Base-by-base conservation (phyloP, 345 rosid genomes). In the Laguncularia racemosa region DNA sequence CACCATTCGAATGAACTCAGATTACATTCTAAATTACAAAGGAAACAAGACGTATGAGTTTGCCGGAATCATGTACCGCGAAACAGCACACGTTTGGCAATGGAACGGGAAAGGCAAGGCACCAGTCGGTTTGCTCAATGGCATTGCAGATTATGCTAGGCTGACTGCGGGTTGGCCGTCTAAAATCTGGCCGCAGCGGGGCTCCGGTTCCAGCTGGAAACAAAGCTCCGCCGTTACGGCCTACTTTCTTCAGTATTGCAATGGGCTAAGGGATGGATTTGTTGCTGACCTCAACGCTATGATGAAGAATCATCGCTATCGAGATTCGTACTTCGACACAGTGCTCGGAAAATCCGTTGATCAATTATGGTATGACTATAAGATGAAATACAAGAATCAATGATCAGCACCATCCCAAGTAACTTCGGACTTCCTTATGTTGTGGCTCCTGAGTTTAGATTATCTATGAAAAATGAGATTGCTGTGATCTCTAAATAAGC, bases 181-280 rank as follows among this genome's bases (percentile, higher is more conserved):
- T 16, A 14, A 14, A 3, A 48, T 12, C 23, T 56, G 59, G 59
- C 21, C 48, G 12, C 13, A 38, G 59, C 49, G 44, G 53, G 60
- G 48, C 0, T 55, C 67, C 4, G 67, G 67, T 4, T 63, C 53
- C 17, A 54, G 60, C 40, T 63, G 67, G 67, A 48, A 48, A 28
- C 38, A 55, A 0, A 59, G 60, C 8, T 38, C 54, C 20, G 59
- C 46, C 0, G 47, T 48, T n/a, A 63, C 67, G n/a, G 55, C 67
- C 12, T 63, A 55, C 45, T 63, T 63, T 17, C 67, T 63, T 6
- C 53, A 63, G 43, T 63, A 63, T 53, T 55, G 60, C 48, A 33
- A 28, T 33, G 53, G n/a, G 26, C 53, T 63, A 0, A 12, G 33
- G 59, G 40, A 18, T 0, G 23, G 60, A 10, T 63, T 62, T 1